Evolutionary conservation across 2,329 filamentous ascomycete species (phyloP).

Genomic region (Piedraia hortae): DNA sequence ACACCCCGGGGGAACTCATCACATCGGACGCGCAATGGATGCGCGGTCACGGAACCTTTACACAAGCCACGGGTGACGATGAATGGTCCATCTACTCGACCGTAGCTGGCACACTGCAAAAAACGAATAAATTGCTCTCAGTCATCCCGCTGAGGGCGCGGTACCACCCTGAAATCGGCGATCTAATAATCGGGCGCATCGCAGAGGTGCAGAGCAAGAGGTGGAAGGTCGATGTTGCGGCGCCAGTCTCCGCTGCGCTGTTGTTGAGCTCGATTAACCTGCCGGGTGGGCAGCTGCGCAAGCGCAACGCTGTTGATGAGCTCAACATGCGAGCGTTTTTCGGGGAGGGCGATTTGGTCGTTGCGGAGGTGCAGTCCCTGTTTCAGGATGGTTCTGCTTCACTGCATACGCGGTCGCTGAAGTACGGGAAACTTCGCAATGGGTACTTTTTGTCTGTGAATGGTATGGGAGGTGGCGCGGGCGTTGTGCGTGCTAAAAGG

Average conservation of each 20-base stretch:
- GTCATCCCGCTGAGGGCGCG: conserved; percentile 72
- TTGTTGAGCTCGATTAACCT: conserved; percentile 80
- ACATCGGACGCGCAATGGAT: conserved; percentile 93
- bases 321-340: conserved; percentile 96
- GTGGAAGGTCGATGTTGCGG: conserved; percentile 87
- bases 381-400: conserved; percentile 64
- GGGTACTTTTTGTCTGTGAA: conserved; percentile 64
- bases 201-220: conserved; percentile 78
- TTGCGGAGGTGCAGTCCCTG: conserved; percentile 81
- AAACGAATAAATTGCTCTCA: conserved; percentile 90
- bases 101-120: conserved; percentile 66
- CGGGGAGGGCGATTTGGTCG: conserved; percentile 72
- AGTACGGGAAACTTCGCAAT: conserved; percentile 88
- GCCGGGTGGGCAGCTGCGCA: conserved; percentile 71
- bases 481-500: conserved; percentile 56
- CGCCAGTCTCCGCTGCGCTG: conserved; percentile 58
- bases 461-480: conserved; percentile 49
- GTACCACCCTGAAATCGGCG: conserved; percentile 87
- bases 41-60: conserved; percentile 69
- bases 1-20: conserved; percentile 71
- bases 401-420: conserved; percentile 68
- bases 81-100: conserved; percentile 87
- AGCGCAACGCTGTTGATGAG: conserved; percentile 84
- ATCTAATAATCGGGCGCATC: conserved; percentile 80
- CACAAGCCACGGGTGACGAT: no score